Base-by-base conservation (phyloP, 148 eudicot species). In the Rhododendron mucronatum region DNA sequence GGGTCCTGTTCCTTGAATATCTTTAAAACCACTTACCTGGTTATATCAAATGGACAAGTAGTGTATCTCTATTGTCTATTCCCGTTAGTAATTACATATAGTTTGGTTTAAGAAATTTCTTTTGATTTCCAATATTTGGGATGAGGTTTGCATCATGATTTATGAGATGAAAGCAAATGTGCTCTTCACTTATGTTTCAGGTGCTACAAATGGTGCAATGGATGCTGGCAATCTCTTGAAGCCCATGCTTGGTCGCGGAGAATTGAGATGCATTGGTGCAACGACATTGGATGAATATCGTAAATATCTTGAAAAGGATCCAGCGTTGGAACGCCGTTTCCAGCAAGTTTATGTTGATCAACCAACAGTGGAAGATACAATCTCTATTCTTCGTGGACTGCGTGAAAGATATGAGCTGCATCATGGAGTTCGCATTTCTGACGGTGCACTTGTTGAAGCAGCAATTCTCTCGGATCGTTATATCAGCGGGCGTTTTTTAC, bases 221-320 rank as follows among this genome's bases (percentile, higher is more conserved):
- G 99, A 97, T 93, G 99, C 99, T 85, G 96, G 98, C 71, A 97
- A 97, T 92, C 95, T 97, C 79, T 91, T 97, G 88, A 97, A 97
- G 90, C 99, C 99, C 50, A 97, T 97, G 99, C 95, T 97, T 81
- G 99, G 98, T 55, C 98, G 99, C 85, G 99, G 99, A 86, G 98
- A 95, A 88, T 88, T 97, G 86, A 91, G 99, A 76, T 97, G 99
- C 88, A 97, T 97, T 81, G 99, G 99, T 86, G 99, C 99, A 86
- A 97, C 99, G 12, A 97, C 99, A 7, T 90, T 97, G 75, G 98
- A 97, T 87, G 99, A 97, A 90, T 97, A 97, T 79, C 96, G 99
- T 37, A 97, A 97, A 88, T 97, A 97, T 88, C 94, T 97, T 81
- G 99, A 97, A 83, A 97, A 97, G 86, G 99, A 95, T 89, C 98